phyloP scores from a whole-genome alignment of 202 grass and related monocot species.

The Tripidium arundinaceum region DNA sequence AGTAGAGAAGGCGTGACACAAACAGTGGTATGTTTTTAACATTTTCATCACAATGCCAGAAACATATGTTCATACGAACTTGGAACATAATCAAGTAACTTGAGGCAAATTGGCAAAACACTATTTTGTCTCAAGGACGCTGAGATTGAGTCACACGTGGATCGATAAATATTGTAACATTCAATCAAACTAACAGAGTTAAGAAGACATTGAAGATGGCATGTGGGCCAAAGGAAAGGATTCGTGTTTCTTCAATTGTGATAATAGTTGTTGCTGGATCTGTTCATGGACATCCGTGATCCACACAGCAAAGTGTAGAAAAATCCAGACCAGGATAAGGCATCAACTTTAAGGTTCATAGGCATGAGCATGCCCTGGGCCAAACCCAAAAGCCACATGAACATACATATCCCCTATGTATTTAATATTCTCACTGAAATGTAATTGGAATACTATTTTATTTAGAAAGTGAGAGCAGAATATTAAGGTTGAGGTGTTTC shows the following conservation, averaged over 20 bases:
- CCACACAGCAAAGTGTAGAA: background rate
- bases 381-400: conserved; percentile 3
- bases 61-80: conserved; percentile 3
- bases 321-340: background rate
- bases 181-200: background rate
- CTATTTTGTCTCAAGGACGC: background rate
- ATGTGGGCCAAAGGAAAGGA: background rate
- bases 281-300: background rate
- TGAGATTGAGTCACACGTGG: background rate
- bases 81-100: conserved; percentile 1
- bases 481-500: background rate
- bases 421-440: background rate
- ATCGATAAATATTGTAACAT: background rate
- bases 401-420: background rate
- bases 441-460: background rate
- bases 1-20: background rate
- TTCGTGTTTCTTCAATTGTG: background rate
- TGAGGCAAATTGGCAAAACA: background rate
- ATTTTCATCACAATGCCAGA: background rate
- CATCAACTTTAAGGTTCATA: background rate
- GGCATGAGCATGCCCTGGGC: background rate
- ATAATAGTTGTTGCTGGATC: background rate
- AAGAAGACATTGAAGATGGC: background rate
- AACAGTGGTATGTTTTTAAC: background rate
- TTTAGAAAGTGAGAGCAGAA: background rate